Evolutionary conservation across 2,329 filamentous ascomycete genomes (phyloP), one percentile per base, ranked within the genome.

Genomic region (Phyllosticta citribraziliensis): DNA sequence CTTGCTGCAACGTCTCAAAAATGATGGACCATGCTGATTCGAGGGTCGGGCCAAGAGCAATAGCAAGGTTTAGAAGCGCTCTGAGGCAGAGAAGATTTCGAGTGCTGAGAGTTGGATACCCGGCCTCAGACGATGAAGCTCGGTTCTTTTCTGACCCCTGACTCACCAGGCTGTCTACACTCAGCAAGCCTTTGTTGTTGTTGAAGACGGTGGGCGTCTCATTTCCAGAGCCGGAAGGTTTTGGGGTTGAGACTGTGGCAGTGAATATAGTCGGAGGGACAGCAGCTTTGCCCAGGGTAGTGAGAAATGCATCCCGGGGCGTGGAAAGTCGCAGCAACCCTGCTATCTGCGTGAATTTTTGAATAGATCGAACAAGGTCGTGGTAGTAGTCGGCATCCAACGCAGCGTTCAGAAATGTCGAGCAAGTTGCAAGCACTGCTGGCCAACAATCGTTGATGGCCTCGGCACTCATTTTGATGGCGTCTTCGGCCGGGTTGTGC

Each of bases 381-480:
- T 97, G 92, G 68, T 97, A 99, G 67, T 94, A 97, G 58, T 97
- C 91, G 1, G 90, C 88, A 70, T 99, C 94, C 3, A 99, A 78
- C 0, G 93, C 86, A 30, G 94, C 90, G 70, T 96, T 95, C 19
- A 99, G 77, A 70, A 97, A 99, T 0, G 93, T 97, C 0, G 94
- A 99, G 68, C 91, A 97, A 1, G 91, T 94, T 1, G 94, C 93
- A 56, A 99, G 82, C 50, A 97, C 87, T 12, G 94, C 94, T 55
- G 94, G 94, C 94, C 94, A 99, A 72, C 93, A 97, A 66, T 89
- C 83, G 3, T 95, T 90, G 24, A 99, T 88, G 60, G 99, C 88
- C 10, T 82, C 82, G 12, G 91, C 90, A 67, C 90, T 93, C 1
- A 85, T 84, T 68, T 86, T 84, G 61, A 97, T 85, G 56, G 91